Conservation (phyloP, 768 basidiomycete genomes). For the Sistotremastrum niveocremeum region DNA sequence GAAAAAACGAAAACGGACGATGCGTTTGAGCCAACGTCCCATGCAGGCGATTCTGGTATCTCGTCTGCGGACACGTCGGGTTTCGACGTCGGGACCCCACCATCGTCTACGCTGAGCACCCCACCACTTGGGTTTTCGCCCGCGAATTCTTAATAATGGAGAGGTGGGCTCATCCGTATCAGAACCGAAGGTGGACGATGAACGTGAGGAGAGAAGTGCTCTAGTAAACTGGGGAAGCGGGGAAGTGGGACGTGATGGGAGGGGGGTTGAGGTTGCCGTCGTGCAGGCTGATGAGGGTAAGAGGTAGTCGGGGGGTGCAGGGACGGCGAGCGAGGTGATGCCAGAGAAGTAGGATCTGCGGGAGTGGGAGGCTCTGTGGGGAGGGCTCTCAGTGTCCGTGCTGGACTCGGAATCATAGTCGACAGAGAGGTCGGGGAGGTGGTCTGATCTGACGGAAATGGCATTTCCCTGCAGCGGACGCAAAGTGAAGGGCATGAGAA, state of each 20-base stretch:
- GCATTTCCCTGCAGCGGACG: no score
- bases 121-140: slow-evolving; percentile 1
- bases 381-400: no score
- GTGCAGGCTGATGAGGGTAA: slow-evolving; percentile 14
- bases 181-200: slow-evolving; percentile 44
- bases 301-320: not conserved
- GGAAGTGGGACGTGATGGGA: slow-evolving; percentile 48
- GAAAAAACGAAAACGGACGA: slow-evolving; percentile 62
- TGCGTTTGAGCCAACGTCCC: slow-evolving; percentile 35
- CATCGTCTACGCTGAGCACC: slow-evolving; percentile 19
- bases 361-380: no score
- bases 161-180: slow-evolving; percentile 43
- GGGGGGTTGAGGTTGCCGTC: slow-evolving; percentile 30
- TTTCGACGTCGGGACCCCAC: slow-evolving; percentile 23
- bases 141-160: slow-evolving; percentile 25
- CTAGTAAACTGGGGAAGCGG: slow-evolving; percentile 41
- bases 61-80: slow-evolving; percentile 44
- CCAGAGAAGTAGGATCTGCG: no score
- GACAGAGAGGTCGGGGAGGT: no score
- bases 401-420: no score
- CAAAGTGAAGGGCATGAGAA: no score
- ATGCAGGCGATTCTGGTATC: slow-evolving; percentile 18
- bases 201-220: slow-evolving; percentile 28
- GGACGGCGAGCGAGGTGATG: not conserved
- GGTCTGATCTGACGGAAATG: no score